These are phyloP conservation scores for Madurella mycetomatis DNA, from an alignment of 2,329 filamentous ascomycete species.

Conservation along the genomic window DNA sequence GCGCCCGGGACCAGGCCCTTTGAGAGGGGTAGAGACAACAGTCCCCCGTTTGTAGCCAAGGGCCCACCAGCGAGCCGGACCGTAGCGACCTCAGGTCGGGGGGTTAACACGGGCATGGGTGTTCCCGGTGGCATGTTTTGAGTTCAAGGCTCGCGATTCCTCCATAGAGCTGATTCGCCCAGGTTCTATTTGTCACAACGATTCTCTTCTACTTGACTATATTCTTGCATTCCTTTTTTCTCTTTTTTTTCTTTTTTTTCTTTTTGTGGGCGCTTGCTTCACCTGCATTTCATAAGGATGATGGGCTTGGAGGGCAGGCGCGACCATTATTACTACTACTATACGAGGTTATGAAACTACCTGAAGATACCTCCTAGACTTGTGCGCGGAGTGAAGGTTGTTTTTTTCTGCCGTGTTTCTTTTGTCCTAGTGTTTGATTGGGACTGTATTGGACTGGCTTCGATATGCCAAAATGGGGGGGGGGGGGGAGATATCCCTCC, in stretches of 20 bases:
- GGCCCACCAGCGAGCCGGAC: slow-evolving; percentile 35
- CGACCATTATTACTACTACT: not conserved
- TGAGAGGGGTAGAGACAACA: slow-evolving; percentile 24
- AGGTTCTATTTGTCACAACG: not conserved
- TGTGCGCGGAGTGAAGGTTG: not conserved
- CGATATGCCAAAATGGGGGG: no score
- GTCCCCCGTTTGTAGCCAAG: slow-evolving; percentile 28
- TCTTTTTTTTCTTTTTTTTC: no score
- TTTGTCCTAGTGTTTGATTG: not conserved
- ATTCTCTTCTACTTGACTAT: slow-evolving; percentile 5
- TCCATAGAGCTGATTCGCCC: not conserved
- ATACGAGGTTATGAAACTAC: slow-evolving; percentile 26
- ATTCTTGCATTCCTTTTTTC: not conserved
- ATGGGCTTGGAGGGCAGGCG: not conserved
- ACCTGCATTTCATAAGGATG: slow-evolving; percentile 6
- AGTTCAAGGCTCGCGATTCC: not conserved
- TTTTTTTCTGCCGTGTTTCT: slow-evolving; percentile 10
- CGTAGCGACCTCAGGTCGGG: slow-evolving; percentile 30
- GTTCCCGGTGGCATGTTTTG: slow-evolving; percentile 35
- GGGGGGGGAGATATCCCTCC: no score
- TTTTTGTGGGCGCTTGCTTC: not conserved
- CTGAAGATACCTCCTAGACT: slow-evolving; percentile 29
- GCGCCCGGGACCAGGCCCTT: slow-evolving; percentile 18
- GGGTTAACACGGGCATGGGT: slow-evolving; percentile 26
- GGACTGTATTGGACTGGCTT: not conserved